phyloP scores from a whole-genome alignment of 1,139 yeast species.

The Meyerozyma guilliermondii region DNA sequence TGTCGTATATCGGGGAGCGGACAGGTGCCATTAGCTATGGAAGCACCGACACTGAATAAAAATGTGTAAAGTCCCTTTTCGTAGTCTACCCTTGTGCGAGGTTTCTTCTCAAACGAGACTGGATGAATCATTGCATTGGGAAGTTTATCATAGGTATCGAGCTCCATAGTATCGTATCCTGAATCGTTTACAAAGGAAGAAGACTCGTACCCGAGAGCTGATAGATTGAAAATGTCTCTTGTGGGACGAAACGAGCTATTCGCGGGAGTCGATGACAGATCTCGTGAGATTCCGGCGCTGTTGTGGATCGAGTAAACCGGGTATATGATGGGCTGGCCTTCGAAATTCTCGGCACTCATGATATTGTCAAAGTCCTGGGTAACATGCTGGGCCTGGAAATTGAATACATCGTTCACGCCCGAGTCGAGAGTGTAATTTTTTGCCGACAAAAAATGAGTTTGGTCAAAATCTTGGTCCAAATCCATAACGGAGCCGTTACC shows the following conservation, averaged over 20 bases:
- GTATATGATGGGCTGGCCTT: constrained; percentile 27
- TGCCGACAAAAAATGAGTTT: neutral
- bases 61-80: constrained; percentile 9
- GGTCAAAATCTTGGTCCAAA: neutral
- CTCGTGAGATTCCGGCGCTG: constrained; percentile 1
- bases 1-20: constrained; percentile 25
- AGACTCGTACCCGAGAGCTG: neutral
- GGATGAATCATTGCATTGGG: constrained; percentile 15
- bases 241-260: neutral
- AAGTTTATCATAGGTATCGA: constrained; percentile 4
- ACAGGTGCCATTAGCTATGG: constrained; percentile 24
- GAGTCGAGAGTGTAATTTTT: neutral
- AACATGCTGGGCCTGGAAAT: constrained; percentile 9
- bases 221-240: neutral
- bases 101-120: constrained; percentile 11
- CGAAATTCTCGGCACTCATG: constrained; percentile 16
- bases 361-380: constrained; percentile 11
- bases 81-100: constrained; percentile 14
- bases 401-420: constrained; percentile 16
- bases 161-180: neutral
- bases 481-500: neutral
- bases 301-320: constrained; percentile 31
- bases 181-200: neutral
- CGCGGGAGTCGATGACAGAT: constrained; percentile 2
- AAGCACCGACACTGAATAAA: constrained; percentile 14